Percentiles rank a stretch among this genome's conserved stretches.
Conservation (phyloP, 176 grass and related monocot genomes). For the Pontederia paniculata region DNA sequence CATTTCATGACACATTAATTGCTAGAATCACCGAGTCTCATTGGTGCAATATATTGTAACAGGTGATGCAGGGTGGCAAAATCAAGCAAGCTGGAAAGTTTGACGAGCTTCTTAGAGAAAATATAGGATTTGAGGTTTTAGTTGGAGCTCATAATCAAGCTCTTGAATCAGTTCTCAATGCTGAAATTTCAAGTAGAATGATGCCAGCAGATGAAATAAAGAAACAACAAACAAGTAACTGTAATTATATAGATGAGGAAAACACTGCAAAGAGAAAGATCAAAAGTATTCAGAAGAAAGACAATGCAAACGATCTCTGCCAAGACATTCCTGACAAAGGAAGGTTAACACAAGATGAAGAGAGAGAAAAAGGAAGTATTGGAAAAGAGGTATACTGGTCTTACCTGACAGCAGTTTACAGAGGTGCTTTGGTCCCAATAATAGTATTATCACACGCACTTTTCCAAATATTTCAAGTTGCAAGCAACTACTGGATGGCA, state of each 20-base stretch:
- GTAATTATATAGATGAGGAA: constrained; percentile 38
- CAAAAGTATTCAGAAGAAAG: constrained; percentile 71
- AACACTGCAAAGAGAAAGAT: constrained; percentile 30
- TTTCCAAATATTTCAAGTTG: constrained; percentile 75
- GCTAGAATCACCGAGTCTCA: constrained; percentile 2
- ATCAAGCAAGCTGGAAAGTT: constrained; percentile 77
- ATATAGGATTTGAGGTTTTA: constrained; percentile 78
- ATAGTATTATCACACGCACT: constrained; percentile 53
- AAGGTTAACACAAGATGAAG: constrained; percentile 87
- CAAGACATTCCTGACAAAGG: constrained; percentile 59
- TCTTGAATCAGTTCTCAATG: constrained; percentile 74
- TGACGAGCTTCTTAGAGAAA: constrained; percentile 73
- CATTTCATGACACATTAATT: neutral
- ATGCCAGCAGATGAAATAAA: constrained; percentile 20
- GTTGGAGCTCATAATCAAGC: constrained; percentile 89
- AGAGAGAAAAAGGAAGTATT: constrained; percentile 82
- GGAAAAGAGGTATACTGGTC: constrained; percentile 77
- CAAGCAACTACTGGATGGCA: constrained; percentile 99
- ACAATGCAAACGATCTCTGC: constrained; percentile 53
- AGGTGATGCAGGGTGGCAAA: constrained; percentile 90
- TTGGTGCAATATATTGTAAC: constrained; percentile 10
- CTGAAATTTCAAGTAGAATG: constrained; percentile 73
- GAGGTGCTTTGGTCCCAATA: constrained; percentile 62
- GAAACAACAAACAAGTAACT: constrained; percentile 25
- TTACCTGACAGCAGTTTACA: constrained; percentile 63